Percentiles rank a stretch among this genome's conserved stretches.
phyloP scores from a whole-genome alignment of 805 yeast genomes.

The Yamadazyma phyllophila region DNA sequence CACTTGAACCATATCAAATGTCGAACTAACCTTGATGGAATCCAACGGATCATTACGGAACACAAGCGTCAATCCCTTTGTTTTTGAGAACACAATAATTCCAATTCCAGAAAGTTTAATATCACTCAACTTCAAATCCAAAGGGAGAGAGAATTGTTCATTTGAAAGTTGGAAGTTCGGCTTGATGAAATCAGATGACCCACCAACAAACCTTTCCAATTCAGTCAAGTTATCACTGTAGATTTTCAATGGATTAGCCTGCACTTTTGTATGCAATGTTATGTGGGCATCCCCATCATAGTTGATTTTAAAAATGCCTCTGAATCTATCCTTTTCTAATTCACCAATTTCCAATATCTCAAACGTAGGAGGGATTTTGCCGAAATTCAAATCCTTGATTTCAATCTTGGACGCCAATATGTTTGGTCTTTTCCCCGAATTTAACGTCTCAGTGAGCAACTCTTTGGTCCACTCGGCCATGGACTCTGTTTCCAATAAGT shows the following conservation, averaged over 20 bases:
- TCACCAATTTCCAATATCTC: constrained; percentile 85
- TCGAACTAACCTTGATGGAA: constrained; percentile 74
- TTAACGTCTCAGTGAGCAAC: constrained; percentile 66
- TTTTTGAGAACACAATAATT: constrained; percentile 75
- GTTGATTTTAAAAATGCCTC: constrained; percentile 78
- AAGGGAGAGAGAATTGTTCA: constrained; percentile 72
- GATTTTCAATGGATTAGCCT: constrained; percentile 79
- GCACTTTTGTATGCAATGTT: constrained; percentile 73
- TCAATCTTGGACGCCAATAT: constrained; percentile 67
- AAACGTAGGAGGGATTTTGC: constrained; percentile 68
- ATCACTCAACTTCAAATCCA: constrained; percentile 70
- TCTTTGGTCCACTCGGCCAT: constrained; percentile 62
- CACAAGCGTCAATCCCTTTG: constrained; percentile 81
- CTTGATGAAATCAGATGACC: constrained; percentile 47
- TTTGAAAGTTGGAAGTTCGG: constrained; percentile 67
- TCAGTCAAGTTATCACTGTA: constrained; percentile 47
- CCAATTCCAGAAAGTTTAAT: constrained; percentile 77
- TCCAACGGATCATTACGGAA: constrained; percentile 89
- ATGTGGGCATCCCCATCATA: constrained; percentile 75
- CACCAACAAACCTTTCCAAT: constrained; percentile 24
- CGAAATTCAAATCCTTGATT: constrained; percentile 70
- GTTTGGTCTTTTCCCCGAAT: constrained; percentile 68
- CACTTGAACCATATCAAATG: constrained; percentile 83
- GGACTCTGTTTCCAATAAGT: constrained; percentile 63
- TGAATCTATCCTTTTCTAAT: constrained; percentile 66